phyloP scores from a whole-genome alignment of 345 rosid species.

The Clarkia xantiana region DNA sequence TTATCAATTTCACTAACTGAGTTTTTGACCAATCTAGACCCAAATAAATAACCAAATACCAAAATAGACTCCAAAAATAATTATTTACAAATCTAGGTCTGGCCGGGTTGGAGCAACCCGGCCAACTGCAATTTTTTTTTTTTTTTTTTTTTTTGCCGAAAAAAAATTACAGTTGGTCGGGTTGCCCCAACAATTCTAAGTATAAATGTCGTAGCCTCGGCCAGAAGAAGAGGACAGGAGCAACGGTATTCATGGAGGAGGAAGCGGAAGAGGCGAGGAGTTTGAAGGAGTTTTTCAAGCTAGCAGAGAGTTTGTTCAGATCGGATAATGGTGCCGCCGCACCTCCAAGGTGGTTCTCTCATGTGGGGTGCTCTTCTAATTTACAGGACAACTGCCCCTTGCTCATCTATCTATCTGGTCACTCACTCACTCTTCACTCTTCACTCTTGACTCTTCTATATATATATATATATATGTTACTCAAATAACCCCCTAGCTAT shows the following conservation, averaged over 20 bases:
- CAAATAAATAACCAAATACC: no score
- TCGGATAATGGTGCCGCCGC: slow-evolving; percentile 27
- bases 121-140: no score
- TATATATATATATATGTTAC: background rate
- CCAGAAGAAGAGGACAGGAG: background rate
- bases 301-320: slow-evolving; percentile 25
- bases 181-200: no score
- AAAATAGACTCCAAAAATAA: no score
- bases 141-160: no score
- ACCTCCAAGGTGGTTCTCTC: slow-evolving; percentile 69
- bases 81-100: no score
- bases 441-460: no score
- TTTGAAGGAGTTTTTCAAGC: slow-evolving; percentile 37
- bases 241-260: slow-evolving; percentile 9
- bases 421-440: no score
- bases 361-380: slow-evolving; percentile 36
- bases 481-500: background rate
- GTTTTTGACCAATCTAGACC: no score
- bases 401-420: slow-evolving; percentile 66
- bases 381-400: slow-evolving; percentile 32
- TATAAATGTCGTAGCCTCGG: background rate
- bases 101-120: no score
- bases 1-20: no score
- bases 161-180: no score
- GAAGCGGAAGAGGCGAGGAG: slow-evolving; percentile 10